Evolutionary conservation across 441 rosid species (phyloP), one percentile per base, ranked within the genome.

Genomic region (Metrosideros polymorpha): DNA sequence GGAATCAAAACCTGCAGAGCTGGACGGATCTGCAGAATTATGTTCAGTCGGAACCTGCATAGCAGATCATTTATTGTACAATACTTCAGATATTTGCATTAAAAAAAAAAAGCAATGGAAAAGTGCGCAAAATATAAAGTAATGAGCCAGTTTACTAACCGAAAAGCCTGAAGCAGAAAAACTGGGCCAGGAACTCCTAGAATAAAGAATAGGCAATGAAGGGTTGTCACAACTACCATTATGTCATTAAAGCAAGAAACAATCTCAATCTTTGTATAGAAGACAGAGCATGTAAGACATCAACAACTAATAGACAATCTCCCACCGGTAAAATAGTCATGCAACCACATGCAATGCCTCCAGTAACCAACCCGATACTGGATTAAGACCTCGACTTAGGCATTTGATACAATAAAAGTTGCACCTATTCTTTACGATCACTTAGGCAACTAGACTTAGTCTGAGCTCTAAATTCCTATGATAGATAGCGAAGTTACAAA

Each of bases 111-210:
- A 15, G 35, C 17, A 59, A 27, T 56, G 18, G 57, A 39, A 24
- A 15, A 54, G 66, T 17, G 19, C n/a, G 56, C 18, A 55, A 59
- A 43, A 30, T 24, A 35, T 39, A 3, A 39, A 42, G n/a, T 39
- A 54, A 47, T 12, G 35, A 88, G 76, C 35, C 53, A 87, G 83
- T 87, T 42, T 39, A 83, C 92, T 63, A 88, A 93, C 96, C 91
- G 54, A 75, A 63, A 85, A 83, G 63, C 92, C 90, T 32, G 91
- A 59, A 29, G 89, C 87, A 63, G 94, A 83, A 66, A 90, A 90
- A 85, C 92, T 90, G 47, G 96, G 89, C 95, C 96, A 94, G 76
- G 95, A 85, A 42, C 90, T 88, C 90, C 97, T 95, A 90, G 89
- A 93, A 22, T n/a, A 45, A 89, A 82, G 43, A 29, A n/a, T 43